A percentile compares a stretch with the other conserved stretches of the same genome.
phyloP scores from a whole-genome alignment of 176 grass and related monocot species.

The Musa schizocarpa region DNA sequence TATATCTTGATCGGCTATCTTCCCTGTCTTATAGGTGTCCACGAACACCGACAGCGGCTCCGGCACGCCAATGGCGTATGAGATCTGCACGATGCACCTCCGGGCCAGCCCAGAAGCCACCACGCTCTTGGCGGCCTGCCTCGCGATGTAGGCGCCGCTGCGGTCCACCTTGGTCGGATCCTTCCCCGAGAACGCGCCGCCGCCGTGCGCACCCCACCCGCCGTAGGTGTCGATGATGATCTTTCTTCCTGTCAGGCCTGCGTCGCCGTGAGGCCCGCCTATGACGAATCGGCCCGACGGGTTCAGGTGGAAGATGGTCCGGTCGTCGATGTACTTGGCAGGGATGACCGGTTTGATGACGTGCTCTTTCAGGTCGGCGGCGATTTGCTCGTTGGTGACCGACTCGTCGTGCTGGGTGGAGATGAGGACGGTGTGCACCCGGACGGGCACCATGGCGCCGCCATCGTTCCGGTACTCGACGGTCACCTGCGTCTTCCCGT shows the following conservation, averaged over 20 bases:
- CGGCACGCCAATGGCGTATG: constrained; percentile 10
- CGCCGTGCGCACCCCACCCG: neutral
- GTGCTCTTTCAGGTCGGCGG: constrained; percentile 75
- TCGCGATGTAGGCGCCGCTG: constrained; percentile 6
- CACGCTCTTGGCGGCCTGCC: constrained; percentile 16
- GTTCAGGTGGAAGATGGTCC: constrained; percentile 16
- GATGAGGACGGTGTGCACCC: constrained; percentile 80
- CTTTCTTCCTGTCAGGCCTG: constrained; percentile 1
- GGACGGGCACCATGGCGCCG: constrained; percentile 64
- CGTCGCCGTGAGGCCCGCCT: constrained; percentile 14
- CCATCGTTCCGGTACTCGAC: constrained; percentile 54
- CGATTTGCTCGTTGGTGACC: constrained; percentile 68
- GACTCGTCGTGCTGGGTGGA: constrained; percentile 80
- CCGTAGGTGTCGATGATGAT: constrained; percentile 19
- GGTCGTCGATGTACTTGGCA: constrained; percentile 12
- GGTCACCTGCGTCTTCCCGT: constrained; percentile 29
- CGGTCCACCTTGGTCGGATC: constrained; percentile 9
- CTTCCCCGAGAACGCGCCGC: constrained; percentile 3
- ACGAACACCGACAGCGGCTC: constrained; percentile 11
- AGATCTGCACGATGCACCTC: constrained; percentile 10
- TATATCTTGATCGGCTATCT: neutral
- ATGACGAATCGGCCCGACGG: constrained; percentile 16
- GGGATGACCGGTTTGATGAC: constrained; percentile 69
- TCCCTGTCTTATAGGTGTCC: constrained; percentile 9
- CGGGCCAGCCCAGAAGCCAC: constrained; percentile 11